Conservation (phyloP, 306 rosid genomes). For the Malus sieversii region DNA sequence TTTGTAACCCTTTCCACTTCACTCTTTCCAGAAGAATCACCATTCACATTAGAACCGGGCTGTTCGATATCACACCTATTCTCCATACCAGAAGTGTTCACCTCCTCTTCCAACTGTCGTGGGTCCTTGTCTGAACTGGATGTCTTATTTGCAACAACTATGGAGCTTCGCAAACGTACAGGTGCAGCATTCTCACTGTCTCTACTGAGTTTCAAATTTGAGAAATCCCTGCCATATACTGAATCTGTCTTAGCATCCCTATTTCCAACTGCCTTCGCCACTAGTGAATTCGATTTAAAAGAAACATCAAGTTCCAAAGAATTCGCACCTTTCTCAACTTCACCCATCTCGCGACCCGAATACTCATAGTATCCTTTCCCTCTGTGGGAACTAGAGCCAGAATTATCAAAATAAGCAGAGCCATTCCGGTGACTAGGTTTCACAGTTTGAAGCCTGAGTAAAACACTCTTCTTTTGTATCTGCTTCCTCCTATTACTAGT, state of each 20-base stretch:
- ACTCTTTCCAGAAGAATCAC: slow-evolving; percentile 22
- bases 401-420: slow-evolving; percentile 39
- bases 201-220: background rate
- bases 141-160: slow-evolving; percentile 6
- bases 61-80: slow-evolving; percentile 18
- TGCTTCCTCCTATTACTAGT: slow-evolving; percentile 59
- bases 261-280: slow-evolving; percentile 57
- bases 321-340: slow-evolving; percentile 44
- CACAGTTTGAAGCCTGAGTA: slow-evolving; percentile 61
- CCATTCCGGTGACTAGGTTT: slow-evolving; percentile 48
- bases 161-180: slow-evolving; percentile 8
- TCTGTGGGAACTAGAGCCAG: slow-evolving; percentile 35
- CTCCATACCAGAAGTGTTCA: slow-evolving; percentile 1
- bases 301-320: slow-evolving; percentile 83
- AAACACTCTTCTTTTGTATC: slow-evolving; percentile 85
- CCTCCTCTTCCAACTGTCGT: slow-evolving; percentile 6
- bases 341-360: slow-evolving; percentile 34
- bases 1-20: slow-evolving; percentile 14
- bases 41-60: slow-evolving; percentile 13
- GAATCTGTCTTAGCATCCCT: slow-evolving; percentile 12
- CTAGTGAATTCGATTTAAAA: slow-evolving; percentile 70
- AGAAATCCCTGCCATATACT: slow-evolving; percentile 2
- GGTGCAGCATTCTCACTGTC: slow-evolving; percentile 6
- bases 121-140: slow-evolving; percentile 27
- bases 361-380: slow-evolving; percentile 46